Evolutionary conservation across 2,329 filamentous ascomycete genomes (phyloP).

Genomic region (Aureobasidium sp.): DNA sequence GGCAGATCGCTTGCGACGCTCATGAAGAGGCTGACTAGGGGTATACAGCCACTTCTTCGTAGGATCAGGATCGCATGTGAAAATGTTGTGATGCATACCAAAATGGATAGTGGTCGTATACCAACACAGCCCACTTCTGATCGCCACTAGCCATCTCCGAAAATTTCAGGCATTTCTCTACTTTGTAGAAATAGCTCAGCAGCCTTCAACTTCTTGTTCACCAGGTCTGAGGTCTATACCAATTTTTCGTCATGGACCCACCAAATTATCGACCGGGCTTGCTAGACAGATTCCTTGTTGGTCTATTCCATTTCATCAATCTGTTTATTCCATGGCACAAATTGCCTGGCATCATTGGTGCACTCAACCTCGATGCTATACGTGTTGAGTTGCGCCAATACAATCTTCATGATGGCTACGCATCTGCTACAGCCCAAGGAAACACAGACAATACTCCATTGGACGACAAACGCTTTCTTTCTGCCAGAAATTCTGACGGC

Average conservation of each 20-base stretch:
- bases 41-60: neutral
- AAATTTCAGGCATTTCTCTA: neutral
- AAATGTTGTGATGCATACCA: neutral
- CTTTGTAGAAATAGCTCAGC: neutral
- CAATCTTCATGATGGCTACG: conserved; percentile 41
- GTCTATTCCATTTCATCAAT: conserved; percentile 34
- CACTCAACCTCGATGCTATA: conserved; percentile 36
- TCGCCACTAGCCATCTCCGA: neutral
- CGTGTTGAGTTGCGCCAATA: conserved; percentile 38
- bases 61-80: neutral
- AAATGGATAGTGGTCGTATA: neutral
- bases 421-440: conserved; percentile 33
- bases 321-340: conserved; percentile 38
- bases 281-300: neutral
- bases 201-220: too few species aligned
- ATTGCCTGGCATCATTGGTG: conserved; percentile 35
- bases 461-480: conserved; percentile 28
- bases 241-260: conserved; percentile 7
- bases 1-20: neutral
- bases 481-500: conserved; percentile 39
- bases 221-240: neutral
- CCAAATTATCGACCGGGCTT: neutral
- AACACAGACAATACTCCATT: conserved; percentile 26
- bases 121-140: neutral
- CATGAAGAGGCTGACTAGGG: neutral